Evolutionary conservation across 208 protist species (phyloP).

Genomic region (Trypanosoma avium): DNA sequence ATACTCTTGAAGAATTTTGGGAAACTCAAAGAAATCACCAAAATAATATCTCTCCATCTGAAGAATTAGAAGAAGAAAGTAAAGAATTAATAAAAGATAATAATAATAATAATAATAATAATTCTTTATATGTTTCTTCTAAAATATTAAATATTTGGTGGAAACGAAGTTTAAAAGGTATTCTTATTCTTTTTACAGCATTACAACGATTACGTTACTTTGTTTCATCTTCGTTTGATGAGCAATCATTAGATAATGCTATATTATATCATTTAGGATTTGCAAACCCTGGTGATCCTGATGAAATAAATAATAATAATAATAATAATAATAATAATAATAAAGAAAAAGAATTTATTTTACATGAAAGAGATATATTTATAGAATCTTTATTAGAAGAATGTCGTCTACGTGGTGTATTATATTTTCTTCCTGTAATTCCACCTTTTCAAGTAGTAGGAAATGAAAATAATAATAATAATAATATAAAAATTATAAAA

Average conservation of each 20-base stretch:
- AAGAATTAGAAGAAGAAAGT: not conserved
- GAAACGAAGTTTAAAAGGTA: slow-evolving; percentile 1
- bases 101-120: not conserved
- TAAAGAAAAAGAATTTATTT: not conserved
- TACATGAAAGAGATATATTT: slow-evolving; percentile 18
- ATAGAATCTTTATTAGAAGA: slow-evolving; percentile 19
- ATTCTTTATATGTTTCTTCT: not conserved
- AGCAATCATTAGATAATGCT: slow-evolving; percentile 22
- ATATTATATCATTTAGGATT: slow-evolving; percentile 23
- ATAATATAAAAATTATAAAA: not conserved
- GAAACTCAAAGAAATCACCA: not conserved
- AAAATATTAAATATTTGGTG: slow-evolving; percentile 11
- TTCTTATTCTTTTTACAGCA: slow-evolving; percentile 23
- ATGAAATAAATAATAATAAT: not conserved
- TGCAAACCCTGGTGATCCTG: slow-evolving; percentile 11
- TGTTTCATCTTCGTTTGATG: slow-evolving; percentile 23
- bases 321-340: not conserved
- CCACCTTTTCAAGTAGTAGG: not conserved
- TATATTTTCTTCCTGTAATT: slow-evolving; percentile 14
- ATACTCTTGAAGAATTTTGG: slow-evolving; percentile 24
- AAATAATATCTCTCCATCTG: not conserved
- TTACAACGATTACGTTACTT: slow-evolving; percentile 19
- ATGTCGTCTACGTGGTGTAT: slow-evolving; percentile 21
- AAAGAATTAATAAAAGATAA: not conserved
- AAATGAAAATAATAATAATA: not conserved